Conservation (phyloP, 2,329 filamentous ascomycete species). For the Xylariaceae sp. region DNA sequence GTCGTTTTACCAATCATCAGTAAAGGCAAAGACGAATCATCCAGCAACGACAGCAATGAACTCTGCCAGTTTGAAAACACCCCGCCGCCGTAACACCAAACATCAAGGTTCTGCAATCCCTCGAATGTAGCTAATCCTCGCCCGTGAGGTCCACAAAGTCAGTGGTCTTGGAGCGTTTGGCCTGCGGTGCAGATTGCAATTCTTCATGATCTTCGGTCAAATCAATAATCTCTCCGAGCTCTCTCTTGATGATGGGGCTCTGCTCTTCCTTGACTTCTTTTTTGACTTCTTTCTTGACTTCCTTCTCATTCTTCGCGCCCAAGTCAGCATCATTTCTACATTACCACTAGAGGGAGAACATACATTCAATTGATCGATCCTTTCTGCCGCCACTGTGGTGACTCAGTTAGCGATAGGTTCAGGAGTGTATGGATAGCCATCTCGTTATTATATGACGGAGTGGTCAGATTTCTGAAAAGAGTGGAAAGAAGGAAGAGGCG, state of each 20-base stretch:
- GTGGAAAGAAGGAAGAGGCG: neutral
- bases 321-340: neutral
- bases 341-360: neutral
- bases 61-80: too few species aligned
- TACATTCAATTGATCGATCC: conserved; percentile 28
- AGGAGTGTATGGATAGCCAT: neutral
- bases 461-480: neutral
- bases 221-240: conserved; percentile 20
- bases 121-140: too few species aligned
- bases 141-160: too few species aligned
- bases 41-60: too few species aligned
- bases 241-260: conserved; percentile 22
- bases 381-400: conserved; percentile 23
- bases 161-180: conserved; percentile 10
- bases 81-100: too few species aligned
- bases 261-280: conserved; percentile 15
- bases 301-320: conserved; percentile 2
- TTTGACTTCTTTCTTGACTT: too few species aligned
- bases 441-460: neutral
- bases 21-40: too few species aligned
- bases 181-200: conserved; percentile 10
- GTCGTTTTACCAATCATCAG: too few species aligned
- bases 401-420: neutral
- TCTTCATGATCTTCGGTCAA: conserved; percentile 16
- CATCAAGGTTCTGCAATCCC: too few species aligned